Evolutionary conservation across 2,329 filamentous ascomycete species (phyloP), one percentile per base, ranked within the genome.

Genomic region (Calonectria hawksworthii): DNA sequence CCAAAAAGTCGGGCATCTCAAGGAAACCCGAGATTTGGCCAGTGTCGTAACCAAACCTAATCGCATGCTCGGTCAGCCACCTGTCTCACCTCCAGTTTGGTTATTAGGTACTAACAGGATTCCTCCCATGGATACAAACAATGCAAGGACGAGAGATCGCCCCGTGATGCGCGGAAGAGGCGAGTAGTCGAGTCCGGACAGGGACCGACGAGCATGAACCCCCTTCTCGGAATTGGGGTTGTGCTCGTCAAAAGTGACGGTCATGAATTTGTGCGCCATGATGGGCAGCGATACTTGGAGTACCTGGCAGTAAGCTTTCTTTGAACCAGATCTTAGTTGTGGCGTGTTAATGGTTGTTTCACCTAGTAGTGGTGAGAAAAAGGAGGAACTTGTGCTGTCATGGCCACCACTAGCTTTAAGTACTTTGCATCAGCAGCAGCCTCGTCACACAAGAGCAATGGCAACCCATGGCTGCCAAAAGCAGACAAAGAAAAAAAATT

Each of bases 1-100:
- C 78, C 3, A 88, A 80, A 81, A 92, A 92, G 80, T 92, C 88
- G 21, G 86, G 82, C 90, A 92, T 92, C 74, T 90, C 89, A 0
- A 92, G 84, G 77, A 92, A 92, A 7, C 91, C 90, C 3, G 85
- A 89, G 56, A 89, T 89, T 75, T 91, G 89, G 61, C 90, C 90
- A 21, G 88, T 90, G 68, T 90, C 88, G 72, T 89, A 89, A 11
- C 87, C 85, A 64, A 87, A 85, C 44, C 83, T 84, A 36, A 3
- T 8, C 8, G 4, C 23, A 28, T 14, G 14, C 38, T 9, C 14
- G 26, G 56, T 63, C 23, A 63, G 56, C 36, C 13, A 14, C 8
- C 2, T 13, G 23, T 63, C 32, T 23, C 56, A 21, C 6, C 16
- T 44, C 6, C 7, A 23, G 1, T 0, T 41, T 0, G 14, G 14